phyloP scores from a whole-genome alignment of 805 yeast species.

The Citeromyces nyonsensis region DNA sequence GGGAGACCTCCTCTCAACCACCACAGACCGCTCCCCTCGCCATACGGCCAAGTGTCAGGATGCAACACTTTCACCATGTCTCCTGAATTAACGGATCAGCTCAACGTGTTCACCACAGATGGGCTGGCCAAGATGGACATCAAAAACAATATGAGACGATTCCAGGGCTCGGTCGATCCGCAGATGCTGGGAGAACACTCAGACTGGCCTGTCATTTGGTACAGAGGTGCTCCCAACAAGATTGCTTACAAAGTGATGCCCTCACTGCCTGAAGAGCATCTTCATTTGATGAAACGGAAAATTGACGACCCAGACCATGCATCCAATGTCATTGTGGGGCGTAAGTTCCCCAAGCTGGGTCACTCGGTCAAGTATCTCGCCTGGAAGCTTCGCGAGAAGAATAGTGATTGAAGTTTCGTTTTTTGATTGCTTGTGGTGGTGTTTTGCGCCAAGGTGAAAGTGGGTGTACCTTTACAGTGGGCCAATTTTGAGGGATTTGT shows the following conservation, averaged over 20 bases:
- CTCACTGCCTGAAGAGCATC: too few species aligned
- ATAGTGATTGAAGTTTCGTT: too few species aligned
- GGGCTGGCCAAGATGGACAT: slow-evolving; percentile 16
- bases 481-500: too few species aligned
- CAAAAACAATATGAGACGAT: slow-evolving; percentile 13
- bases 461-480: too few species aligned
- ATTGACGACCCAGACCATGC: slow-evolving; percentile 1
- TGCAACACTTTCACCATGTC: slow-evolving; percentile 19
- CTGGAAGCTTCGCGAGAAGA: slow-evolving; percentile 19
- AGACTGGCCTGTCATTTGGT: slow-evolving; percentile 37
- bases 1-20: not conserved
- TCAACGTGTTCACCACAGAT: slow-evolving; percentile 17
- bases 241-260: slow-evolving; percentile 20
- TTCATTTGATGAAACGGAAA: slow-evolving; percentile 3
- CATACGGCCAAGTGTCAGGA: slow-evolving; percentile 12
- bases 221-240: slow-evolving; percentile 47
- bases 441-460: too few species aligned
- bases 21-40: not conserved
- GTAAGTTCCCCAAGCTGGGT: slow-evolving; percentile 28
- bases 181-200: not conserved
- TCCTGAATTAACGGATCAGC: slow-evolving; percentile 14
- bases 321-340: slow-evolving; percentile 1
- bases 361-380: slow-evolving; percentile 67
- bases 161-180: slow-evolving; percentile 2
- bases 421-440: too few species aligned